Conservation (phyloP, 805 yeast species). For the Schwanniomyces sp. region DNA sequence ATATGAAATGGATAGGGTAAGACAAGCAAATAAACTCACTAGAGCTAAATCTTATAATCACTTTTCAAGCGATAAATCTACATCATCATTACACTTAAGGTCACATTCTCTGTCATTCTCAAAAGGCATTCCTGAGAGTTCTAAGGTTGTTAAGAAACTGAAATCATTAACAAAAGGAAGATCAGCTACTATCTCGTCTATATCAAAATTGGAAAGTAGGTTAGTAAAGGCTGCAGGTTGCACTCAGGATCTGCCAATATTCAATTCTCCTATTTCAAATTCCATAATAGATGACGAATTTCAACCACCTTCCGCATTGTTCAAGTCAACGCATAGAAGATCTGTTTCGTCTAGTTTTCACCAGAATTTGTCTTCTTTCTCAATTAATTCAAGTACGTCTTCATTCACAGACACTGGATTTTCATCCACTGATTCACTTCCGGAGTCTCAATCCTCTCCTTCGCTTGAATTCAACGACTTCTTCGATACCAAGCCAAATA, state of each 20-base stretch:
- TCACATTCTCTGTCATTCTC: conserved; percentile 30
- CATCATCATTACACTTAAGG: conserved; percentile 16
- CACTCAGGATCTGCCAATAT: conserved; percentile 20
- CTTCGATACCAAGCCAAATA: conserved; percentile 16
- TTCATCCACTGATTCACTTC: conserved; percentile 30
- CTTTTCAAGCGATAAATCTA: conserved; percentile 6
- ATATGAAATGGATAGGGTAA: conserved; percentile 44
- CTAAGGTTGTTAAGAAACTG: conserved; percentile 33
- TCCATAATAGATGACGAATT: conserved; percentile 16
- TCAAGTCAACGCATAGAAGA: conserved; percentile 14
- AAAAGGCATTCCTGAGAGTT: conserved; percentile 23
- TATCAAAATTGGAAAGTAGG: conserved; percentile 8
- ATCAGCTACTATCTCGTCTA: conserved; percentile 4
- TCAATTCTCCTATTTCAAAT: conserved; percentile 9
- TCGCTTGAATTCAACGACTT: conserved; percentile 23
- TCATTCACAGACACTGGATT: conserved; percentile 27
- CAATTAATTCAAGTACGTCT: conserved; percentile 30
- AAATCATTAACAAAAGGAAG: conserved; percentile 15
- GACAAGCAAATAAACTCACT: conserved; percentile 41
- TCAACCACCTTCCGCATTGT: conserved; percentile 28
- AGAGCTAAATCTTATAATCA: conserved; percentile 38
- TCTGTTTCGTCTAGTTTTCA: conserved; percentile 16
- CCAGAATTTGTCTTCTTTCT: conserved; percentile 21
- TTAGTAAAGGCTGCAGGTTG: conserved; percentile 27
- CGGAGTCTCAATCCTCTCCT: conserved; percentile 25